Percentiles rank a stretch among this genome's conserved stretches.
These are phyloP conservation scores for Irpex rosettiformis DNA, from an alignment of 1,284 basidiomycete genomes.

Conservation along the genomic window DNA sequence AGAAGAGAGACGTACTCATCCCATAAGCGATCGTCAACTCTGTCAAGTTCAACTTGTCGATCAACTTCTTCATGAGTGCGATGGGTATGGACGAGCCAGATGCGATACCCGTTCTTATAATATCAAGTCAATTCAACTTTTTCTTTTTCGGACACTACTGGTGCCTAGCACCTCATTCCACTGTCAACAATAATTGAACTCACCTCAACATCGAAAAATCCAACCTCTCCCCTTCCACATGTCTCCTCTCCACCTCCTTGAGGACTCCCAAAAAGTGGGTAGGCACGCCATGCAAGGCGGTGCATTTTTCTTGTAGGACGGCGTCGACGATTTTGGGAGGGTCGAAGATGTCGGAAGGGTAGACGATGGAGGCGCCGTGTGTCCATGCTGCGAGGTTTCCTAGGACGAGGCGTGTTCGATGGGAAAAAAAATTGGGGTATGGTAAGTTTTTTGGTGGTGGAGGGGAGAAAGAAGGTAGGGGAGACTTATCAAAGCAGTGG, in stretches of 20 bases:
- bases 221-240: conserved; percentile 39
- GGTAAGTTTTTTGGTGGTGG: too few relatives aligned
- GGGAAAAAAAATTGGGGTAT: too few relatives aligned
- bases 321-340: conserved; percentile 66
- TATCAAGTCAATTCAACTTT: too few relatives aligned
- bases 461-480: conserved; percentile 7
- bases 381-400: conserved; percentile 82
- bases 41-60: conserved; percentile 59
- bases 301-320: conserved; percentile 63
- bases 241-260: conserved; percentile 56
- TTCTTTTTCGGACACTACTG: not conserved
- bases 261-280: conserved; percentile 81
- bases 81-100: conserved; percentile 79
- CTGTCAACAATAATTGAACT: conserved; percentile 7
- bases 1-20: conserved; percentile 59
- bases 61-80: conserved; percentile 71
- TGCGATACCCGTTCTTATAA: conserved; percentile 81
- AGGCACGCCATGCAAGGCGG: conserved; percentile 80
- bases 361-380: conserved; percentile 72
- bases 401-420: conserved; percentile 64
- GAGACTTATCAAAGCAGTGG: conserved; percentile 83
- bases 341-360: conserved; percentile 66
- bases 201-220: conserved; percentile 56
- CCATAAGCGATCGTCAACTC: conserved; percentile 80
- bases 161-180: not conserved